A percentile compares a stretch with the other conserved stretches of the same genome.
phyloP scores from a whole-genome alignment of 352 stramenopile species.

The Phytophthora foliorum region DNA sequence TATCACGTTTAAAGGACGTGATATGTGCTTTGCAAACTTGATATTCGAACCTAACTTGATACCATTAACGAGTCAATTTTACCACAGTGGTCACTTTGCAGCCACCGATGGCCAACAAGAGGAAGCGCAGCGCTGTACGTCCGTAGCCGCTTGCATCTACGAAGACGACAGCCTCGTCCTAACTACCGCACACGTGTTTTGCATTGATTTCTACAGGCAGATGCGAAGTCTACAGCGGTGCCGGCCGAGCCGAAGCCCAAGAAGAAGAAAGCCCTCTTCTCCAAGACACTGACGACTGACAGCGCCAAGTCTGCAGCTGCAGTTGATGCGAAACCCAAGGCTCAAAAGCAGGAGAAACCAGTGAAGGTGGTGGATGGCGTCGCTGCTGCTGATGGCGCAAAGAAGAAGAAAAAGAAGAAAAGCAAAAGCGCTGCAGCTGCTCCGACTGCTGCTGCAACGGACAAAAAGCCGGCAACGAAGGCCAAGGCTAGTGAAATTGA shows the following conservation, averaged over 20 bases:
- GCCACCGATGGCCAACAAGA: slow-evolving; percentile 40
- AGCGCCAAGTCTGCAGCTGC: slow-evolving; percentile 13
- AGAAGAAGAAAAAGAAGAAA: slow-evolving; percentile 76
- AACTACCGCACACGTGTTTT: slow-evolving; percentile 15
- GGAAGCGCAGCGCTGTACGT: slow-evolving; percentile 41
- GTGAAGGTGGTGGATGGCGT: neutral
- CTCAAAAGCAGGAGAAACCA: neutral
- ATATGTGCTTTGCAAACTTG: neutral
- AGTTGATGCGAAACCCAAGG: neutral
- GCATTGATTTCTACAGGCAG: slow-evolving; percentile 9
- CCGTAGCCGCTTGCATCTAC: neutral
- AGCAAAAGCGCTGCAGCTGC: slow-evolving; percentile 34
- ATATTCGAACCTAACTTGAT: neutral
- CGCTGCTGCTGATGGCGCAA: slow-evolving; percentile 6
- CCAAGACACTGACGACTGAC: slow-evolving; percentile 28
- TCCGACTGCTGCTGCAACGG: neutral
- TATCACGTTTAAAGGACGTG: too few species aligned
- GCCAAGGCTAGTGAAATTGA: slow-evolving; percentile 67
- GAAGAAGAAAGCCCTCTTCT: slow-evolving; percentile 39
- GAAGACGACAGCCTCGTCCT: slow-evolving; percentile 1
- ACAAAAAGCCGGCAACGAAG: slow-evolving; percentile 43
- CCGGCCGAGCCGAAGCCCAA: slow-evolving; percentile 25
- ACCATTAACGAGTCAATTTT: too few species aligned
- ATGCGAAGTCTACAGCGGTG: slow-evolving; percentile 6
- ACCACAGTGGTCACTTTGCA: too few species aligned